Percentiles rank a stretch among this genome's conserved stretches.
Conservation (phyloP, 192 early-diverging fungal genomes). For the Coemansia sp. region DNA sequence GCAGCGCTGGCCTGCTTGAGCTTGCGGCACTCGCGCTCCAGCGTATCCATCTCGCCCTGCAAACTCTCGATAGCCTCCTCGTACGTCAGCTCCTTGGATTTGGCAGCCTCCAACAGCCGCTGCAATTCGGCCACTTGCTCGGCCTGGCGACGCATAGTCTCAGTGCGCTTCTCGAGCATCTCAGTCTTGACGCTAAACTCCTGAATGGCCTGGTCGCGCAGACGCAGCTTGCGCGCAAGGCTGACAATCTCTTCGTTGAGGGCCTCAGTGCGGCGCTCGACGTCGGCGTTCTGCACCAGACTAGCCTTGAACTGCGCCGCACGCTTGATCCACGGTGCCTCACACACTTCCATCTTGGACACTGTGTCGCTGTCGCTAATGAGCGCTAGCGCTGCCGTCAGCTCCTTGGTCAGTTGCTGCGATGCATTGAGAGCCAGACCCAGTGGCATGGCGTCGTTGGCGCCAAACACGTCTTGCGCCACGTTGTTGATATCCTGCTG, state of each 20-base stretch:
- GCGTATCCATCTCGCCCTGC: conserved; percentile 66
- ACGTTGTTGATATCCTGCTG: conserved; percentile 23
- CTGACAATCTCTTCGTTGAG: conserved; percentile 78
- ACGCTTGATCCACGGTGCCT: conserved; percentile 78
- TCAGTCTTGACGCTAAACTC: conserved; percentile 76
- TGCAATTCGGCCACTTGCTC: conserved; percentile 66
- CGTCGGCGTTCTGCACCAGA: conserved; percentile 78
- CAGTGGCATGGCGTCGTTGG: conserved; percentile 18
- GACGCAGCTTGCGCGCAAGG: conserved; percentile 75
- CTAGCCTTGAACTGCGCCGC: conserved; percentile 80
- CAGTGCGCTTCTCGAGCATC: conserved; percentile 79
- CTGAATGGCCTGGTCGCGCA: conserved; percentile 81
- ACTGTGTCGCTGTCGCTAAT: conserved; percentile 14
- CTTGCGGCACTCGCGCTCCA: conserved; percentile 69
- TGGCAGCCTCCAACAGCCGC: conserved; percentile 58
- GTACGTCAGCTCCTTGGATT: conserved; percentile 66
- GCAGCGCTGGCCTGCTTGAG: conserved; percentile 52
- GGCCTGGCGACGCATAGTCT: conserved; percentile 66
- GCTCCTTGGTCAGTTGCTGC: conserved; percentile 28
- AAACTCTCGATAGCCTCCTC: conserved; percentile 72
- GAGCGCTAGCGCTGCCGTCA: conserved; percentile 18
- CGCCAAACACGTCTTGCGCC: conserved; percentile 46
- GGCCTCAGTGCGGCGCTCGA: conserved; percentile 73
- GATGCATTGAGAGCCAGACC: conserved; percentile 22
- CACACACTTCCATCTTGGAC: conserved; percentile 16